Conservation (phyloP, 805 yeast species). For the Saccharomyces paradoxus region DNA sequence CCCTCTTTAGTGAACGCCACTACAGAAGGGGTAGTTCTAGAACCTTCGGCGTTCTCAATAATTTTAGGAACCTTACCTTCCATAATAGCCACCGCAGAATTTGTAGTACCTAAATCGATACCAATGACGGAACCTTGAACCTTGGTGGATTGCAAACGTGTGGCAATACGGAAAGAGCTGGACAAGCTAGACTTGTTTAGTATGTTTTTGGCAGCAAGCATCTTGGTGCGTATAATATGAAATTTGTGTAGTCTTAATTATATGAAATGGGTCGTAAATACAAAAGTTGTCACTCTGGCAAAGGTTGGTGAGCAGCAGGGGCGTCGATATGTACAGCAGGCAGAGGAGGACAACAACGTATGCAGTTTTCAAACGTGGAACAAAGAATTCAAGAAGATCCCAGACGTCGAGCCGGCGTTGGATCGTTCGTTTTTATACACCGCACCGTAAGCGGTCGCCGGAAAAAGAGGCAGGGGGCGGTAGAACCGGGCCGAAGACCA, state of each 20-base stretch:
- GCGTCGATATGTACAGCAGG: background rate
- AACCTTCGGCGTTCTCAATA: constrained; percentile 76
- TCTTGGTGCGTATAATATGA: constrained; percentile 2
- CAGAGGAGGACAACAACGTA: background rate
- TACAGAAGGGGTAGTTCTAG: constrained; percentile 85
- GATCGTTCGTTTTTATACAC: background rate
- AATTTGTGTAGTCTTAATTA: background rate
- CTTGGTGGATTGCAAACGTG: constrained; percentile 32
- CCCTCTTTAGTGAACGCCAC: constrained; percentile 91
- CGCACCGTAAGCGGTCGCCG: background rate
- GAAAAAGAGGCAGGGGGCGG: background rate
- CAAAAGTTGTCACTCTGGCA: background rate
- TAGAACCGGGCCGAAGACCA: background rate
- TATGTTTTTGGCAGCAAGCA: constrained; percentile 25
- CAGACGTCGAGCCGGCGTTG: background rate
- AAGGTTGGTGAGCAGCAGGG: background rate
- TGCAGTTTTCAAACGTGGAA: background rate
- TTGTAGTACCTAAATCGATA: constrained; percentile 81
- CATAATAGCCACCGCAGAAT: constrained; percentile 80
- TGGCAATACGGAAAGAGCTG: constrained; percentile 17
- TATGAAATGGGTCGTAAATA: background rate
- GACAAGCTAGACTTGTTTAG: constrained; percentile 13
- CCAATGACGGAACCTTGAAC: constrained; percentile 52
- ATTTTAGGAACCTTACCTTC: constrained; percentile 62
- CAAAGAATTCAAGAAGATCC: background rate